Percentiles rank a stretch among this genome's conserved stretches.
phyloP scores from a whole-genome alignment of 108 stramenopile species.

The Fragilariopsis cylindrus region DNA sequence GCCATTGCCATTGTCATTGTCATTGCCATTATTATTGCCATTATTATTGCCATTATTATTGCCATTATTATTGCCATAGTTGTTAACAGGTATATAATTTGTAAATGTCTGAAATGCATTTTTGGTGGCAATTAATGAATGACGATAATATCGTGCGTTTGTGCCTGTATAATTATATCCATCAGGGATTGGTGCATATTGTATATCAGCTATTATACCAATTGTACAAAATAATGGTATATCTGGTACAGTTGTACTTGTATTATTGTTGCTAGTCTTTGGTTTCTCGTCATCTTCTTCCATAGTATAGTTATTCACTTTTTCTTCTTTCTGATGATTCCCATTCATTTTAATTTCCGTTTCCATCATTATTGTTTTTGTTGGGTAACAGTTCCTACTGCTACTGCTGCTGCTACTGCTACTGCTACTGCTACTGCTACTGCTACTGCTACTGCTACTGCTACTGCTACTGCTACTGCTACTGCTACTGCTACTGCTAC shows the following conservation, averaged over 20 bases:
- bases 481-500: no score
- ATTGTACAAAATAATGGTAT: conserved; percentile 41
- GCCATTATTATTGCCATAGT: background rate
- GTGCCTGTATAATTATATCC: conserved; percentile 65
- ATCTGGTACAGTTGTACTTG: background rate
- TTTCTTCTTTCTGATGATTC: no score
- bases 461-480: no score
- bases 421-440: no score
- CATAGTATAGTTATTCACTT: no score
- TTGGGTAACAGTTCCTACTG: no score
- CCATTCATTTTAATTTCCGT: no score
- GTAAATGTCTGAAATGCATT: conserved; percentile 70
- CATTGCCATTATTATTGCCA: background rate
- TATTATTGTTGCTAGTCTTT: background rate
- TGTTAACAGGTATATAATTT: conserved; percentile 8
- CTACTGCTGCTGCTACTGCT: no score
- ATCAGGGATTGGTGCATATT: conserved; percentile 87
- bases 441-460: no score
- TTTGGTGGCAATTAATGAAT: conserved; percentile 57
- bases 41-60: background rate
- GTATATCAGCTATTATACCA: conserved; percentile 81
- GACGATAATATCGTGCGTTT: conserved; percentile 69
- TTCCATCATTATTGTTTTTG: no score
- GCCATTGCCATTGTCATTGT: background rate
- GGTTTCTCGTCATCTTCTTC: no score